These are phyloP conservation scores for Passalora sequoiae DNA, from an alignment of 2,329 filamentous ascomycete genomes.

Conservation along the genomic window DNA sequence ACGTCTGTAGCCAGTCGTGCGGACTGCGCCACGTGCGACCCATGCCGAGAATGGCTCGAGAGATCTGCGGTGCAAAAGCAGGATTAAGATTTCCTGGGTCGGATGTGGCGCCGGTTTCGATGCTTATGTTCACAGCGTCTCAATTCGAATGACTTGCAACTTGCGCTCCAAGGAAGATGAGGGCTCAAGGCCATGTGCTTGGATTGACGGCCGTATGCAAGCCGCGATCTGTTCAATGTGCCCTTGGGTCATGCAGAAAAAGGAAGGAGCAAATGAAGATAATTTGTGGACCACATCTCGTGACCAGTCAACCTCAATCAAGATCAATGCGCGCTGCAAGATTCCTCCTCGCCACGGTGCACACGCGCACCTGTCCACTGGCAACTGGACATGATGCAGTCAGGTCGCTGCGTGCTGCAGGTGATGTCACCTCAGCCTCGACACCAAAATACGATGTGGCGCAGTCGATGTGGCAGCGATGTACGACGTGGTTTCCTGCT, in stretches of 20 bases:
- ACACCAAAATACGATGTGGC: neutral
- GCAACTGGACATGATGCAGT: no score
- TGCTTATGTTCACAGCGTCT: neutral
- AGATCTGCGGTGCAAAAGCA: neutral
- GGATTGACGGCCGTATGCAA: no score
- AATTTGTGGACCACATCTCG: no score
- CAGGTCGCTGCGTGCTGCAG: neutral
- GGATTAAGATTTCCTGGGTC: neutral
- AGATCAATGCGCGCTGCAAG: no score
- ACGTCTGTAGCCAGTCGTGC: neutral
- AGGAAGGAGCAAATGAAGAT: no score
- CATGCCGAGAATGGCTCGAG: neutral
- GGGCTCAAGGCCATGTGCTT: no score
- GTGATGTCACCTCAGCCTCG: neutral
- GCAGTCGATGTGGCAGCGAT: neutral
- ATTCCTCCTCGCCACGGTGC: no score
- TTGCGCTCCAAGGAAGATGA: no score
- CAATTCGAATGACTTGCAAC: neutral
- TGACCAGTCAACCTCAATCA: no score
- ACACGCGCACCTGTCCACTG: no score
- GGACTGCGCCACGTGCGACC: conserved; percentile 4
- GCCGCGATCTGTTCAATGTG: no score
- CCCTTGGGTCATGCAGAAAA: no score
- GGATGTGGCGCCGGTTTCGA: neutral
- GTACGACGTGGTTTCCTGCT: neutral